Percentiles rank a stretch among this genome's conserved stretches.
Evolutionary conservation across 139 green algal genomes (phyloP).

Genomic region (Chlamydomonas urium): DNA sequence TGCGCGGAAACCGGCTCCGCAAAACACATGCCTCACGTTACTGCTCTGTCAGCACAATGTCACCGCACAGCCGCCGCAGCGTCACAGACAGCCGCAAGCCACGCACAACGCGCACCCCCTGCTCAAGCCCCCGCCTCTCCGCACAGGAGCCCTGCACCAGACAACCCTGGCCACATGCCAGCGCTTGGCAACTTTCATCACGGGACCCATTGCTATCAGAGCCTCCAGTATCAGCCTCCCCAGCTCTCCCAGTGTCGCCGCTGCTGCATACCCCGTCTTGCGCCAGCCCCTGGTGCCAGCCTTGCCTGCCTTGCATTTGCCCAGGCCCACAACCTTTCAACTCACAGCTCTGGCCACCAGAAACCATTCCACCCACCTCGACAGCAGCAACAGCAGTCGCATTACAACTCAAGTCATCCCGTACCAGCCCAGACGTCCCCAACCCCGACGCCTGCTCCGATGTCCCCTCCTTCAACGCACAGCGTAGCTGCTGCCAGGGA

Average conservation of each 20-base stretch:
- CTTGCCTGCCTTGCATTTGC: neutral
- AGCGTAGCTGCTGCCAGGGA: neutral
- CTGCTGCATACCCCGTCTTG: neutral
- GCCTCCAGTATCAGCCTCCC: neutral
- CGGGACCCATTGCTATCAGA: neutral
- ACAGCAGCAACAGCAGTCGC: neutral
- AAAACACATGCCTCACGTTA: too few relatives aligned
- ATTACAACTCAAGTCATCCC: neutral
- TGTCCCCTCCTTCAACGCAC: neutral
- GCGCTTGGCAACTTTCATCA: neutral
- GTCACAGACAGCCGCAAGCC: conserved; percentile 35
- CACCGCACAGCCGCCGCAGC: conserved; percentile 16
- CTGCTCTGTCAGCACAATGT: conserved; percentile 17
- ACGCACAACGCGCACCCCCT: neutral
- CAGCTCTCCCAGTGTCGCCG: neutral
- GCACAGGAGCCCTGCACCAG: too few relatives aligned
- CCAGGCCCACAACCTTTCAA: neutral
- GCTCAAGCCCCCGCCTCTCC: too few relatives aligned
- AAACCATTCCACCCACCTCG: neutral
- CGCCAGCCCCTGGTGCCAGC: neutral
- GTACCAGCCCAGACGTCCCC: neutral
- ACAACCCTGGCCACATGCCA: too few relatives aligned
- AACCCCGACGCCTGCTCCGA: too few relatives aligned
- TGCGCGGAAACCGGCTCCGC: too few relatives aligned
- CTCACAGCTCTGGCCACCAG: neutral